Conservation (phyloP, 345 rosid species). For the Salix exigua region DNA sequence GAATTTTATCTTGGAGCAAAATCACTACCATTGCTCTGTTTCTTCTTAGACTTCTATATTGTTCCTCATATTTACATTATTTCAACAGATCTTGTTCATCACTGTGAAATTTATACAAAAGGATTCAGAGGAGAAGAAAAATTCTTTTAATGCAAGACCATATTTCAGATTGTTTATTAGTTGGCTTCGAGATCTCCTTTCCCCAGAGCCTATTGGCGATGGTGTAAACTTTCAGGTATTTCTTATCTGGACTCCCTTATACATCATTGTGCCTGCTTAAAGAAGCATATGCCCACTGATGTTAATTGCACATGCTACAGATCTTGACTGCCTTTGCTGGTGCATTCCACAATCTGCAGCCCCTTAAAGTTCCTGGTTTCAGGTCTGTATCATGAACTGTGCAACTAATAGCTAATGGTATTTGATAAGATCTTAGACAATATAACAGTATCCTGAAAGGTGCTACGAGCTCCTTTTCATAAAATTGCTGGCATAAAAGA, state of each 20-base stretch:
- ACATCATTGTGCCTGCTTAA: neutral
- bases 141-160: slow-evolving; percentile 59
- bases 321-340: slow-evolving; percentile 78
- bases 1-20: neutral
- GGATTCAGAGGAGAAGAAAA: slow-evolving; percentile 82
- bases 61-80: slow-evolving; percentile 11
- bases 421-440: neutral
- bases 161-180: slow-evolving; percentile 74
- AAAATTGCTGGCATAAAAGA: neutral
- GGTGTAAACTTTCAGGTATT: slow-evolving; percentile 74
- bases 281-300: slow-evolving; percentile 15
- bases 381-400: slow-evolving; percentile 48
- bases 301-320: slow-evolving; percentile 37
- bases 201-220: slow-evolving; percentile 58
- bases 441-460: neutral
- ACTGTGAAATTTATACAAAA: slow-evolving; percentile 73
- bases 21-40: neutral
- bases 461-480: neutral
- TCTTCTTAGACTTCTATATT: neutral
- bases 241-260: slow-evolving; percentile 3
- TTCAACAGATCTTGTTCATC: slow-evolving; percentile 60
- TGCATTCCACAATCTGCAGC: slow-evolving; percentile 87
- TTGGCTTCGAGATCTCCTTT: slow-evolving; percentile 73
- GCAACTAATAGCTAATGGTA: neutral
- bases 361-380: slow-evolving; percentile 87